phyloP scores from a whole-genome alignment of 1,284 basidiomycete species.

The Golubevia sp. region DNA sequence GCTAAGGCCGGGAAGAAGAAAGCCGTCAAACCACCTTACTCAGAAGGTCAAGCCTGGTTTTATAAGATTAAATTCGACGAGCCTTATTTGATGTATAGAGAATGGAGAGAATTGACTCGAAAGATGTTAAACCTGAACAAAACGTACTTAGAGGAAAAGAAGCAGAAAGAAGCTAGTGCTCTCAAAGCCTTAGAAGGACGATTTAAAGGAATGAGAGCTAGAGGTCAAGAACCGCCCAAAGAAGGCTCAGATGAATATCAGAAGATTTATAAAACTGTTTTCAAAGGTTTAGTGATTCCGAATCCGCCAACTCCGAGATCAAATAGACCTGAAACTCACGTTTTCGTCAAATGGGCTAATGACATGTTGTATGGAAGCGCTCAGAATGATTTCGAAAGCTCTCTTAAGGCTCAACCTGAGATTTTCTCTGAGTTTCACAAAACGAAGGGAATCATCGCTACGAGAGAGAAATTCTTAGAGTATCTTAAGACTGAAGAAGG shows the following conservation, averaged over 20 bases:
- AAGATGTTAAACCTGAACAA: constrained; percentile 20
- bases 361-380: constrained; percentile 42
- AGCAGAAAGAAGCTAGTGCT: not conserved
- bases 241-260: not conserved
- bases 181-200: not conserved
- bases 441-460: constrained; percentile 53
- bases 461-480: constrained; percentile 39
- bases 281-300: constrained; percentile 13
- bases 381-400: no score
- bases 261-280: not conserved
- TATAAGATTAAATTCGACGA: constrained; percentile 62
- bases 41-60: constrained; percentile 51
- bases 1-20: not conserved
- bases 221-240: not conserved
- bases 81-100: constrained; percentile 60
- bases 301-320: constrained; percentile 26
- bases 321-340: constrained; percentile 40
- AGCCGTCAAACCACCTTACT: constrained; percentile 31
- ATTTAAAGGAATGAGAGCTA: no score
- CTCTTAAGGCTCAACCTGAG: constrained; percentile 17
- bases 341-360: constrained; percentile 50
- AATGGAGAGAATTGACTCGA: constrained; percentile 55
- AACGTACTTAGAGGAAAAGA: no score
- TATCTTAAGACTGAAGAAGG: constrained; percentile 25
- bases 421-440: constrained; percentile 36